Conservation (phyloP, 306 rosid species). For the Trichosanthes cucumerina region DNA sequence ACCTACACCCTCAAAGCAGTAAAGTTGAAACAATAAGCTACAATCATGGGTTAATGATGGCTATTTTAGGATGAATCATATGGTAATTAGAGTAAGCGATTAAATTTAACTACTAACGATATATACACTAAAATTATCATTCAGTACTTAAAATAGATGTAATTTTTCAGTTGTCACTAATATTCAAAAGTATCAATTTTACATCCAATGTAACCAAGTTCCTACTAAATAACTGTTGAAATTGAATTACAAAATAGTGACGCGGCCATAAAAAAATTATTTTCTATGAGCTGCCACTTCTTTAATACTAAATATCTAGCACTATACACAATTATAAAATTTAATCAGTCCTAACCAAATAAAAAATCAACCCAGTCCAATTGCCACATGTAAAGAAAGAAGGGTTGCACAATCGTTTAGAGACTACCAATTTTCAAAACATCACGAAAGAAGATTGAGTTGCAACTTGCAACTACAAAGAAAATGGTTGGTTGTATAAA, state of each 20-base stretch:
- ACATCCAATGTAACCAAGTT: not conserved
- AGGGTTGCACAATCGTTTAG: not conserved
- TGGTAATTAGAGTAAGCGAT: not conserved
- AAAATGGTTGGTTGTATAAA: too few relatives aligned
- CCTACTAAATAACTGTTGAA: not conserved
- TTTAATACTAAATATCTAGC: too few relatives aligned
- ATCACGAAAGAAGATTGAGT: too few relatives aligned
- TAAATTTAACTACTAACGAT: not conserved
- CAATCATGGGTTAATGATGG: not conserved
- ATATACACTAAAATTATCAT: not conserved
- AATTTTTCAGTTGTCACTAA: not conserved
- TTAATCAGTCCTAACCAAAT: not conserved
- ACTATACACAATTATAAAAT: too few relatives aligned
- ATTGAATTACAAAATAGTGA: not conserved
- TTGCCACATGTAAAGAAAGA: not conserved
- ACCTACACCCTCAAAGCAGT: slow-evolving; percentile 31
- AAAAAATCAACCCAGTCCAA: not conserved
- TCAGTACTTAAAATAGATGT: not conserved
- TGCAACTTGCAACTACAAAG: too few relatives aligned
- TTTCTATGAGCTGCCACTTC: too few relatives aligned
- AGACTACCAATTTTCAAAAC: not conserved
- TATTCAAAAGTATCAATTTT: not conserved
- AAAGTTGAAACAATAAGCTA: not conserved
- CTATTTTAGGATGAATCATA: not conserved
- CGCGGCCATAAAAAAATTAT: not conserved